Evolutionary conservation across 2,329 filamentous ascomycete genomes (phyloP), one percentile per base, ranked within the genome.

Genomic region (Apiospora hydei): DNA sequence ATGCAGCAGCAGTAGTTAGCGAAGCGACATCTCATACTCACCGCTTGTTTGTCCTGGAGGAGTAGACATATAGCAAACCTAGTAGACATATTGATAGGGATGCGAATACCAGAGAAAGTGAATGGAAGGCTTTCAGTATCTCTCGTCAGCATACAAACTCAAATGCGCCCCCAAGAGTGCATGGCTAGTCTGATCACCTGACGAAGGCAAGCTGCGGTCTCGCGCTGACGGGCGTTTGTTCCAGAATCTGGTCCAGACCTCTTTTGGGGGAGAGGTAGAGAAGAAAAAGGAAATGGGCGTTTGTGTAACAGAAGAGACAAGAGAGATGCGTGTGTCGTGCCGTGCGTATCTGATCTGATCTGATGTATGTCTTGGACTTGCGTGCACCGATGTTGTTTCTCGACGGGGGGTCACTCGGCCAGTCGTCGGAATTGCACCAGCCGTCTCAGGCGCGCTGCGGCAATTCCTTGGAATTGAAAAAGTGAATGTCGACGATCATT

Each of bases 221-320:
- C 30, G 53, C 30, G 53, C 53, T 61, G 53, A 38, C 30, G 53
- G 53, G 53, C 53, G 53, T 61, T 51, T 61, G 53, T 61, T 61
- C 53, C 53, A 61, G 26, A 61, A 38, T 34, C 53, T 7, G n/a
- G 7, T 18, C 53, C 34, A 38, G 38, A 7, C 53, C 53, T 61
- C 53, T 5, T 38, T 38, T 8, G n/a, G 26, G 26, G 8, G 53
- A 21, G 26, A 21, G 3, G 30, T 7, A 38, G 16, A 34, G 30
- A 16, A 34, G 14, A 16, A 2, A 49, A n/a, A 57, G 18, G 26
- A 8, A 57, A 30, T 57, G 53, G 30, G 10, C 51, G 51, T 38
- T n/a, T 30, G 30, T 61, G 26, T 34, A 34, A 34, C 53, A 1
- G 26, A 30, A 30, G 26, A 30, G 2, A 30, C 46, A 49, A 21